These are phyloP conservation scores for Skeletonema tropicum DNA, from an alignment of 108 stramenopile species.

Conservation along the genomic window DNA sequence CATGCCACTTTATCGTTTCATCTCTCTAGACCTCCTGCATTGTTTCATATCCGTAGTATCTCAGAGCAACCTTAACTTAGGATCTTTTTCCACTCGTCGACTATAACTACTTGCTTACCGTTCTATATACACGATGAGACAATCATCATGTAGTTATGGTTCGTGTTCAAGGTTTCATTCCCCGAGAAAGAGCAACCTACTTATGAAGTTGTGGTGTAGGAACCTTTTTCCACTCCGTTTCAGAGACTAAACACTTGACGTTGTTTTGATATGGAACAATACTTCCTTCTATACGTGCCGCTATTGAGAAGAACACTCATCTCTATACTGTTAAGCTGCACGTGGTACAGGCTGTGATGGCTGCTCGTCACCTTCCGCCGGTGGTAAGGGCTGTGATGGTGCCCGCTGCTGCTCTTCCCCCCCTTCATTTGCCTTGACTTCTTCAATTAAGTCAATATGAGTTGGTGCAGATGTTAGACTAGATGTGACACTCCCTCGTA, in stretches of 20 bases:
- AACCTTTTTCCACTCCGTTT: too few species aligned
- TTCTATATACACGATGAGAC: not conserved
- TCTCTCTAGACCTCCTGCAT: too few species aligned
- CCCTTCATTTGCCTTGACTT: not conserved
- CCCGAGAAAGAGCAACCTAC: too few species aligned
- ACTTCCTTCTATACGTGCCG: too few species aligned
- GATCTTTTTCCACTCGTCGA: constrained; percentile 1
- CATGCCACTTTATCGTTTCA: too few species aligned
- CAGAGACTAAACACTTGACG: too few species aligned
- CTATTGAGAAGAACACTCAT: too few species aligned
- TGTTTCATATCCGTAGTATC: not conserved
- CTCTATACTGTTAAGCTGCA: not conserved
- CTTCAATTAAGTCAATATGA: not conserved
- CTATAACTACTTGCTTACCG: not conserved
- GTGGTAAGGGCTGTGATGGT: not conserved
- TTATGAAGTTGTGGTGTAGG: too few species aligned
- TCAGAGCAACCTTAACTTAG: not conserved
- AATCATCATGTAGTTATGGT: not conserved
- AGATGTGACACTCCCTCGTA: not conserved
- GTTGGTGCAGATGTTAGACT: not conserved
- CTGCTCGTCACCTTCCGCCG: too few species aligned
- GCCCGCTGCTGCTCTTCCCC: too few species aligned
- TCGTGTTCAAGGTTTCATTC: not conserved
- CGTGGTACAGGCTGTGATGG: not conserved
- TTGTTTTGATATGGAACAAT: too few species aligned